Evolutionary conservation across 1,139 yeast species (phyloP).

Genomic region (Kodamaea sp.): DNA sequence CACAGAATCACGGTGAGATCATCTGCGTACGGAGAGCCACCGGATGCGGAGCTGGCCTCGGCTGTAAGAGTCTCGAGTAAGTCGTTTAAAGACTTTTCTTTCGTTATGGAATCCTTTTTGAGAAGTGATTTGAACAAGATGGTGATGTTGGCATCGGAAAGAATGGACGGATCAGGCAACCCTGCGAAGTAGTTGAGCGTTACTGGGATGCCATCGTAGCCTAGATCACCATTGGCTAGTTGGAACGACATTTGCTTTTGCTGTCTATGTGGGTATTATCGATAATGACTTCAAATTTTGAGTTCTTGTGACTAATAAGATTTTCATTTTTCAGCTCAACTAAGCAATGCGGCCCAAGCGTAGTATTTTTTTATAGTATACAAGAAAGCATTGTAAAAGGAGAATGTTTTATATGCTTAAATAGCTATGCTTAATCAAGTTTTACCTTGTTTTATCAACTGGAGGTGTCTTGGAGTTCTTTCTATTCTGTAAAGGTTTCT

Average conservation of each 20-base stretch:
- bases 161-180: slow-evolving; percentile 64
- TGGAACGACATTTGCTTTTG: slow-evolving; percentile 4
- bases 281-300: too few relatives aligned
- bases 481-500: too few relatives aligned
- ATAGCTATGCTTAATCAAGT: too few relatives aligned
- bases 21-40: slow-evolving; percentile 21
- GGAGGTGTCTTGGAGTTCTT: too few relatives aligned
- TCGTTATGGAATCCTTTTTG: slow-evolving; percentile 81
- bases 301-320: too few relatives aligned
- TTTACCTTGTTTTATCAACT: too few relatives aligned
- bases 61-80: slow-evolving; percentile 26
- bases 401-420: too few relatives aligned
- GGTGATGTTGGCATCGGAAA: slow-evolving; percentile 59
- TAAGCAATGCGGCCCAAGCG: too few relatives aligned
- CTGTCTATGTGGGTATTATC: too few relatives aligned
- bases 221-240: slow-evolving; percentile 28
- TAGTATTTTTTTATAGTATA: too few relatives aligned
- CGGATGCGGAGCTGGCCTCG: slow-evolving; percentile 7
- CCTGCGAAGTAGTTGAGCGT: slow-evolving; percentile 78
- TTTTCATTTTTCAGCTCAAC: too few relatives aligned
- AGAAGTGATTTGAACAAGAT: slow-evolving; percentile 71
- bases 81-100: slow-evolving; percentile 74
- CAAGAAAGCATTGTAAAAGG: too few relatives aligned
- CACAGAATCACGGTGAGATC: slow-evolving; percentile 63
- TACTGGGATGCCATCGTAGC: slow-evolving; percentile 62